Evolutionary conservation across 2,329 filamentous ascomycete species (phyloP).

Genomic region (Macroventuria anomochaeta): DNA sequence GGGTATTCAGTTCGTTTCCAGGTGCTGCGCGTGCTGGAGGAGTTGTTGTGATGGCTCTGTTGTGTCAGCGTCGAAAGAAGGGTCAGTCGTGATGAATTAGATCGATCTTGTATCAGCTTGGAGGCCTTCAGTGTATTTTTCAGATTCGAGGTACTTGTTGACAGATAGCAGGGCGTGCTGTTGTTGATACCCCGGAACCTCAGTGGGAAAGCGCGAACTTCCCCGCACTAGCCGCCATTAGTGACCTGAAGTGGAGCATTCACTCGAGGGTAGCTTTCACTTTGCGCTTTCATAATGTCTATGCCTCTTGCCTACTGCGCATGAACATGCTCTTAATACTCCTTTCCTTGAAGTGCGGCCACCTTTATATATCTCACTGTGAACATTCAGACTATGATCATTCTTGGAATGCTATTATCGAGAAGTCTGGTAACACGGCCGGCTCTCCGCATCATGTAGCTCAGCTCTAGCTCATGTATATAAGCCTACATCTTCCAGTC

Average conservation of each 20-base stretch:
- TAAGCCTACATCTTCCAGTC: not conserved
- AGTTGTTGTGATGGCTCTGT: not conserved
- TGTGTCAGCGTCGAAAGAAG: not conserved
- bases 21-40: not conserved
- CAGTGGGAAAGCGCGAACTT: not conserved
- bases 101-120: not conserved
- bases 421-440: constrained; percentile 11
- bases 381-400: no score
- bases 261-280: not conserved
- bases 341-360: no score
- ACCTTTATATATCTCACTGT: no score
- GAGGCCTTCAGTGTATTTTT: not conserved
- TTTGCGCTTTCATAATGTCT: not conserved
- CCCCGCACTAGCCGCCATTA: constrained; percentile 1
- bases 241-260: constrained; percentile 2
- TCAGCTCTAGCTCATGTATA: constrained; percentile 13
- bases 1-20: not conserved
- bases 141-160: not conserved
- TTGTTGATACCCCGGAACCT: not conserved
- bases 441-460: constrained; percentile 36
- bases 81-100: not conserved
- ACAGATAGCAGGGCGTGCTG: constrained; percentile 6
- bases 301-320: no score
- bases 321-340: no score
- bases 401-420: no score